These are phyloP conservation scores for Penicillium alfredii DNA, from an alignment of 495 filamentous ascomycete genomes.

Conservation along the genomic window DNA sequence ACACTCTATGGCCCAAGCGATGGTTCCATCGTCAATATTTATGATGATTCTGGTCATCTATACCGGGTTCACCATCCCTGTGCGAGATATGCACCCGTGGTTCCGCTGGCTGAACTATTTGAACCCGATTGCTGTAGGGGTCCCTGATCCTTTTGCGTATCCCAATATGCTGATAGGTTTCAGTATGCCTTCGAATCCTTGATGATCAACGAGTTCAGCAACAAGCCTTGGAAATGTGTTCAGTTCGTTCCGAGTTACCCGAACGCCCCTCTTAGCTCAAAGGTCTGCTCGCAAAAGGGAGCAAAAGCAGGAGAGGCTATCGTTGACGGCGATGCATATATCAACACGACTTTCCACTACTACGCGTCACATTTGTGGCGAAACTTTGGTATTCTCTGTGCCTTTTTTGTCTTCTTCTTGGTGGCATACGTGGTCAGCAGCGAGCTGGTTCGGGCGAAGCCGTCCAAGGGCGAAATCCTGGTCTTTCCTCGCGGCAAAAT, in stretches of 20 bases:
- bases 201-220: constrained; percentile 85
- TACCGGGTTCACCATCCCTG: constrained; percentile 84
- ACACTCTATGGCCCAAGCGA: constrained; percentile 71
- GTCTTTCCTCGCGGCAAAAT: constrained; percentile 76
- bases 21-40: constrained; percentile 75
- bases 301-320: constrained; percentile 48
- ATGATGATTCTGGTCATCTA: constrained; percentile 82
- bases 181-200: constrained; percentile 78
- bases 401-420: constrained; percentile 64
- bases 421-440: constrained; percentile 61
- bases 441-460: constrained; percentile 69
- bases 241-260: constrained; percentile 60
- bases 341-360: constrained; percentile 56
- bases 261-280: constrained; percentile 26
- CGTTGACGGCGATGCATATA: constrained; percentile 65
- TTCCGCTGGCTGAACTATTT: constrained; percentile 85
- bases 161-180: constrained; percentile 1
- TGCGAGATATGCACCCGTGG: constrained; percentile 67
- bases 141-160: background rate
- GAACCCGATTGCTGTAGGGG: constrained; percentile 60
- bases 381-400: constrained; percentile 75
- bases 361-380: constrained; percentile 62
- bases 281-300: constrained; percentile 59
- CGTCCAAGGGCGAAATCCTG: constrained; percentile 83
- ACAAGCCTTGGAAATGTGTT: constrained; percentile 58